phyloP scores from a whole-genome alignment of 1,284 basidiomycete genomes.

The Thecaphora thlaspeos region DNA sequence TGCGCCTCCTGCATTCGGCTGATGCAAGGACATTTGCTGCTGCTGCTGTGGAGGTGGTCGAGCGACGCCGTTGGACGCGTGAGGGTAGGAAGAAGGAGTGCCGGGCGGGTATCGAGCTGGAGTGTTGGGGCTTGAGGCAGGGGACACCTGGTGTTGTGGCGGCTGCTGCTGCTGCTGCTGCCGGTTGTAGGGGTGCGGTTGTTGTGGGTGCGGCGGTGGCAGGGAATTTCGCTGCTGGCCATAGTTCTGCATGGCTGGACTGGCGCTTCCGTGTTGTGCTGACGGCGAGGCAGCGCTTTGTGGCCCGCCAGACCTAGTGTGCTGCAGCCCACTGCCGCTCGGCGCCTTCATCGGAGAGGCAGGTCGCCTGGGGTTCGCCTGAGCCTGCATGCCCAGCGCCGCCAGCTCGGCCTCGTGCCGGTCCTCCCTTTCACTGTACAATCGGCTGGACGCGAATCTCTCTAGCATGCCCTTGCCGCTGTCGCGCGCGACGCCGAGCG shows the following conservation, averaged over 20 bases:
- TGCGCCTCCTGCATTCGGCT: no score
- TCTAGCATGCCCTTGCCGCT: conserved; percentile 21
- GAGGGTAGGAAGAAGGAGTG: background rate
- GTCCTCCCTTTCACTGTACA: conserved; percentile 26
- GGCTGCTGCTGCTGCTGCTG: background rate
- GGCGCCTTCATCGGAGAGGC: background rate
- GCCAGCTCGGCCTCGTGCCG: conserved; percentile 24
- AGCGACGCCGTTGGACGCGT: background rate
- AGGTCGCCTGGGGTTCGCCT: background rate
- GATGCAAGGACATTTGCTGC: no score
- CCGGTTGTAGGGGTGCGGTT: background rate
- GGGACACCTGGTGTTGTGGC: no score
- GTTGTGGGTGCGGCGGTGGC: background rate
- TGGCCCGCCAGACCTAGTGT: background rate
- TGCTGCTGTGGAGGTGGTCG: background rate
- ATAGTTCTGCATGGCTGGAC: background rate
- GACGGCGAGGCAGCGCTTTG: background rate
- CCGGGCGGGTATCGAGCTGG: background rate
- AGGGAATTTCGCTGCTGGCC: background rate
- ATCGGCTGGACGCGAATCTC: conserved; percentile 22
- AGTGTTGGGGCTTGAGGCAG: no score
- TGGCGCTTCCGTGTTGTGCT: background rate
- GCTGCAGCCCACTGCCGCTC: no score
- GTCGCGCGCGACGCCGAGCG: conserved; percentile 6
- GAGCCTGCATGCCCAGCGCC: no score